A percentile compares a stretch with the other conserved stretches of the same genome.
Evolutionary conservation across 1,284 basidiomycete species (phyloP).

Genomic region (Cutaneotrichosporon sp.): DNA sequence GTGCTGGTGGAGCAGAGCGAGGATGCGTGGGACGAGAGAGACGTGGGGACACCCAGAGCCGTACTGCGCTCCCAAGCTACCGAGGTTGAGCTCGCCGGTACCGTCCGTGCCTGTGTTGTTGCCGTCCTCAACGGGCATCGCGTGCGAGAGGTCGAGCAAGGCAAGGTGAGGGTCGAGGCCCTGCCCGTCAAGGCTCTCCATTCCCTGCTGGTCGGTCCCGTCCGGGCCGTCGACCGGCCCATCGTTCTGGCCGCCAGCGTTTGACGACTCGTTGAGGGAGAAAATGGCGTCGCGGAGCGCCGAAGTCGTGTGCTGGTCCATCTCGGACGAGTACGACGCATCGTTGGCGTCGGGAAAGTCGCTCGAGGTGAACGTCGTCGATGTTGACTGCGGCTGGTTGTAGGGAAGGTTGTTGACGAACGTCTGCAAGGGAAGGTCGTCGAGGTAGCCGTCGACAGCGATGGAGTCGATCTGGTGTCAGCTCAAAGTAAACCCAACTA

Average conservation of each 20-base stretch:
- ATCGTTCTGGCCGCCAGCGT: slow-evolving; percentile 26
- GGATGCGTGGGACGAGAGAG: slow-evolving; percentile 45
- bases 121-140: slow-evolving; percentile 36
- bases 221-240: slow-evolving; percentile 31
- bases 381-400: slow-evolving; percentile 25
- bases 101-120: slow-evolving; percentile 27
- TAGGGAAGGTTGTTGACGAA: slow-evolving; percentile 50
- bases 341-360: slow-evolving; percentile 37
- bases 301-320: slow-evolving; percentile 52
- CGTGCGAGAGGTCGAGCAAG: slow-evolving; percentile 45
- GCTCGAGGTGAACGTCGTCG: slow-evolving; percentile 31
- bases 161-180: slow-evolving; percentile 47
- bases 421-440: slow-evolving; percentile 47
- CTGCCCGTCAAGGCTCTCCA: slow-evolving; percentile 27
- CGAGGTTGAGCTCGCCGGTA: slow-evolving; percentile 30
- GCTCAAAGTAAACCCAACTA: not conserved
- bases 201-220: slow-evolving; percentile 29
- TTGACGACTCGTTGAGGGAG: slow-evolving; percentile 47
- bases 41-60: slow-evolving; percentile 40
- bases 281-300: slow-evolving; percentile 52
- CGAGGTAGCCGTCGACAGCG: slow-evolving; percentile 51
- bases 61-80: slow-evolving; percentile 23
- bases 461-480: slow-evolving; percentile 45
- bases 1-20: slow-evolving; percentile 43
- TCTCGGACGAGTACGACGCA: slow-evolving; percentile 41